Evolutionary conservation across 768 basidiomycete species (phyloP).

Genomic region (Tricholoma furcatifolium): DNA sequence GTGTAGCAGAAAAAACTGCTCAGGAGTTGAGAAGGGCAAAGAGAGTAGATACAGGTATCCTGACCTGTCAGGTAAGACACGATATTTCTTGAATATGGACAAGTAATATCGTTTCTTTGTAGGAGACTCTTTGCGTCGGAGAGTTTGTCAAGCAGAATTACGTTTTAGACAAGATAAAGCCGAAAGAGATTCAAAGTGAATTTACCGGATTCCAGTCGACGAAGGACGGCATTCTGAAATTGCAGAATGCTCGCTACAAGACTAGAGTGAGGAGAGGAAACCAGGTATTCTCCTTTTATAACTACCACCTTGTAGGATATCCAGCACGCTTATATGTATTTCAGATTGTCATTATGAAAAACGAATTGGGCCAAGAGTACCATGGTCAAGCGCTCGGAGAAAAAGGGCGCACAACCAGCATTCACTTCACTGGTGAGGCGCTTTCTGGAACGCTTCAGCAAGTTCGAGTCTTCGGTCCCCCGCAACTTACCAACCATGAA

Average conservation of each 20-base stretch:
- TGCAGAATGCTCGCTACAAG: conserved; percentile 42
- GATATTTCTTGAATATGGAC: background rate
- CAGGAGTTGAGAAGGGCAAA: conserved; percentile 3
- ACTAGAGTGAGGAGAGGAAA: conserved; percentile 34
- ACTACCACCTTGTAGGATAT: background rate
- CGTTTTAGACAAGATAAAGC: conserved; percentile 30
- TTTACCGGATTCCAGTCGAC: conserved; percentile 24
- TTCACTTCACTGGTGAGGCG: conserved; percentile 21
- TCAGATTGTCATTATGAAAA: conserved; percentile 32
- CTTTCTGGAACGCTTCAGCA: conserved; percentile 23
- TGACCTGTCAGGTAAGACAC: conserved; percentile 20
- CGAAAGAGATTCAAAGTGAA: conserved; percentile 32
- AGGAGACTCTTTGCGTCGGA: conserved; percentile 33
- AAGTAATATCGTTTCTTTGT: background rate
- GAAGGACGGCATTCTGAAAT: conserved; percentile 25
- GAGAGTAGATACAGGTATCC: conserved; percentile 20
- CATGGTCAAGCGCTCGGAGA: conserved; percentile 28
- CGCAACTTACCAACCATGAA: conserved; percentile 38
- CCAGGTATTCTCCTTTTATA: conserved; percentile 27
- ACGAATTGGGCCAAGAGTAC: conserved; percentile 26
- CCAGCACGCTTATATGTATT: background rate
- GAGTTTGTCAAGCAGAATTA: conserved; percentile 30
- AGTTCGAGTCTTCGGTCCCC: conserved; percentile 41
- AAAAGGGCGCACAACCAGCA: conserved; percentile 35
- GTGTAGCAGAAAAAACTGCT: conserved; percentile 19